Evolutionary conservation across 2,329 filamentous ascomycete genomes (phyloP).

Genomic region (Trichoderma atrobrunneum): DNA sequence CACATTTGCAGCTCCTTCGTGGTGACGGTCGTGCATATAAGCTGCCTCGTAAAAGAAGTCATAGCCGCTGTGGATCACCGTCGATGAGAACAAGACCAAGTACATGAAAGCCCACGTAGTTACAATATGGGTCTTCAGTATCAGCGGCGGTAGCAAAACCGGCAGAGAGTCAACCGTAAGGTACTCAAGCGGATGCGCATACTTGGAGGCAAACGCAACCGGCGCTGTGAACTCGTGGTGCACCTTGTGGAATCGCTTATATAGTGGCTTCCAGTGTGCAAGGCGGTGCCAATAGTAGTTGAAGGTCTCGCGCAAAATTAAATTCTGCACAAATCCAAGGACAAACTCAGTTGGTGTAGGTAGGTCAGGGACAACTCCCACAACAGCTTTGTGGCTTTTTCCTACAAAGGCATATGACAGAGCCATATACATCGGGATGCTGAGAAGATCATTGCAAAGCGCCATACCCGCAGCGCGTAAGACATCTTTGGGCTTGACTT

Average conservation of each 20-base stretch:
- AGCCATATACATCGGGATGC: not conserved
- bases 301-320: conserved; percentile 45
- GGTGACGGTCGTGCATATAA: conserved; percentile 53
- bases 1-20: conserved; percentile 53
- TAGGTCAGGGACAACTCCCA: conserved; percentile 27
- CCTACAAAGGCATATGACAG: not conserved
- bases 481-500: conserved; percentile 45
- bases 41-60: conserved; percentile 50
- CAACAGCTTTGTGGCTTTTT: not conserved
- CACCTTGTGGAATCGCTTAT: conserved; percentile 51
- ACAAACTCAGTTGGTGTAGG: conserved; percentile 38
- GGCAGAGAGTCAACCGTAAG: conserved; percentile 53
- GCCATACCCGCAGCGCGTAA: not conserved
- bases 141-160: conserved; percentile 46
- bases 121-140: conserved; percentile 47
- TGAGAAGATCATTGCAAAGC: not conserved
- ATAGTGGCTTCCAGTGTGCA: conserved; percentile 48
- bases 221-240: conserved; percentile 57
- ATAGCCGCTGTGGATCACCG: conserved; percentile 57
- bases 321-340: conserved; percentile 41
- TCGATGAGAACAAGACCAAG: conserved; percentile 48
- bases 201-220: conserved; percentile 53
- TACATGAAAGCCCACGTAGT: conserved; percentile 51
- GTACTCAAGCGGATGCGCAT: conserved; percentile 56
- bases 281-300: conserved; percentile 57